Evolutionary conservation across 176 grass and related monocot species (phyloP).

Genomic region (Phoenix dactylifera): DNA sequence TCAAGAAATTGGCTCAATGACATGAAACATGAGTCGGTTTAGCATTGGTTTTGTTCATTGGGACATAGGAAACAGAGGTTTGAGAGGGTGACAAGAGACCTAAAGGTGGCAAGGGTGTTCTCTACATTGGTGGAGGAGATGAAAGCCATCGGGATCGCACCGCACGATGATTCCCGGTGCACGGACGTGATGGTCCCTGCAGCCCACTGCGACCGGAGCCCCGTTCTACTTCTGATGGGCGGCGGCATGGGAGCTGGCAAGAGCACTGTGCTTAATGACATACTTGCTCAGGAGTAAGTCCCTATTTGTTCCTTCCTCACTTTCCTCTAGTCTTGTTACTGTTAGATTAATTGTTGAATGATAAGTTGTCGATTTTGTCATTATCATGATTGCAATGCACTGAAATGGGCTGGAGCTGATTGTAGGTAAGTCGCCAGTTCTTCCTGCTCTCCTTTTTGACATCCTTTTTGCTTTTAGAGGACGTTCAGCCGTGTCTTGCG

Average conservation of each 20-base stretch:
- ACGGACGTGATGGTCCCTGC: conserved; percentile 77
- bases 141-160: conserved; percentile 30
- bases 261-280: conserved; percentile 84
- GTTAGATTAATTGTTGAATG: no score
- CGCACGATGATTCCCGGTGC: conserved; percentile 6
- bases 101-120: conserved; percentile 86
- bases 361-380: no score
- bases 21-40: not conserved
- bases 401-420: no score
- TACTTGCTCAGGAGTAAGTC: conserved; percentile 59
- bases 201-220: conserved; percentile 62
- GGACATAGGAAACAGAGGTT: conserved; percentile 72
- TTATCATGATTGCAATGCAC: no score
- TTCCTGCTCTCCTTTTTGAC: no score
- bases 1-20: not conserved
- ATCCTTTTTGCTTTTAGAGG: no score
- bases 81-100: conserved; percentile 63
- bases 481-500: no score
- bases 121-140: conserved; percentile 83
- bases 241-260: conserved; percentile 98
- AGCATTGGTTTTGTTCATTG: conserved; percentile 12
- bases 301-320: no score
- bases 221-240: conserved; percentile 89
- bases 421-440: no score
- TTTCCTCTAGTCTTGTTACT: not conserved